Evolutionary conservation across 352 stramenopile genomes (phyloP), one percentile per base, ranked within the genome.

Genomic region (Globisporangium irregulare): DNA sequence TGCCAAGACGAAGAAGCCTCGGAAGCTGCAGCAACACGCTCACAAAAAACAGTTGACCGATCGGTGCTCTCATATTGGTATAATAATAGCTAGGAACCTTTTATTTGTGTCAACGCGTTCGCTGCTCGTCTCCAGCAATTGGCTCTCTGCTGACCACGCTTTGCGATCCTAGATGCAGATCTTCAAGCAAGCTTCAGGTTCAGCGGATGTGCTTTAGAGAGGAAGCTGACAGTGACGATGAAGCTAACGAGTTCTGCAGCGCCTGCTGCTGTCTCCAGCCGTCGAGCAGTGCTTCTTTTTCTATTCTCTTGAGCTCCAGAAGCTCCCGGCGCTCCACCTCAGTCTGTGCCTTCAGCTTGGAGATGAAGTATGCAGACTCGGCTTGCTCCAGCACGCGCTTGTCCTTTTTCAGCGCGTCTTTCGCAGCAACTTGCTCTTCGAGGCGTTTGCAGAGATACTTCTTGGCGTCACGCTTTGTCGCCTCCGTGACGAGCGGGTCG

Each of bases 301-400:
- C 73, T 15, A 65, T 41, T 24, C 68, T 68, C 63, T 80, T 76
- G 18, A 63, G 56, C 61, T 80, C 72, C 20, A 48, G 60, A 5
- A 64, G 27, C 34, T 77, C 68, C 4, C 74, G 50, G 0, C 67
- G 66, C 38, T 90, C 80, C 5, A 61, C 70, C 14, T 73, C 72
- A 3, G 70, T 71, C 51, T 87, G 77, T 54, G 71, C 56, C 25
- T 74, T 66, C 22, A 91, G 70, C 62, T 89, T 78, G 10, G 67
- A 64, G 65, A 88, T 73, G 57, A 85, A 87, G 61, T 81, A 88
- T 29, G 78, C 79, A 34, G 76, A 77, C 34, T 90, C 81, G n/a
- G 79, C 78, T 32, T 85, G 79, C 48, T 91, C 82, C 22, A 91
- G 55, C 6, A 65, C 66, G 18, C 70, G 70, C 10, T 61, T 65